Evolutionary conservation across 202 grass and related monocot species (phyloP), one percentile per base, ranked within the genome.

Genomic region (Setaria italica): DNA sequence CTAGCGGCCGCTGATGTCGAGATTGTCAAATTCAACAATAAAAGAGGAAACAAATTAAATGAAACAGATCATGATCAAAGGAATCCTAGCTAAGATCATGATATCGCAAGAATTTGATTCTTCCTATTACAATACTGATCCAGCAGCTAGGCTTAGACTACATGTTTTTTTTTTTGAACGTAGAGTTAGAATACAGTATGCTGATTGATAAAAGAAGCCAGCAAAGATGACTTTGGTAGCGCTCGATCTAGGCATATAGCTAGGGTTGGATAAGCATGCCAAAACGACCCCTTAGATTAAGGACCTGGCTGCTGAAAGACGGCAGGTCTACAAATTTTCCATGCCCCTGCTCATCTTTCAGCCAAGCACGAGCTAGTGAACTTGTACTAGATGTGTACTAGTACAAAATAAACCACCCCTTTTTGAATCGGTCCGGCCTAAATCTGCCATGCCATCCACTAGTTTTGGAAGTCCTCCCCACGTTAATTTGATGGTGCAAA

Each of bases 231-330:
- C 20, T 77, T 48, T 53, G 57, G 25, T 45, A 57, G 71, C n/a
- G 5, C 30, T 9, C 29, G 35, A 30, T 77, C 37, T 35, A 35
- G 34, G 25, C 25, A 25, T 25, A 0, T 43, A 51, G 3, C 48
- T 74, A 73, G 13, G 58, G 0, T 30, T 56, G 72, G 46, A 86
- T 81, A 77, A 81, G 35, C 19, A 82, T 48, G 65, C 34, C 74
- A 6, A 56, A 46, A 76, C 39, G 39, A 5, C 5, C 39, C 39
- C 39, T 41, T 41, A 41, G 35, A 43, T 54, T 83, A 30, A 8
- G 39, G 35, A 7, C 4, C 21, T 34, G 14, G 30, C 47, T 11
- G 21, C 21, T 43, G 48, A 45, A 43, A 25, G 62, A 69, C 35
- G 6, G 32, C 77, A 67, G 43, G 3, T 45, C 76, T 55, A 39